A percentile compares a stretch with the other conserved stretches of the same genome.
Conservation (phyloP, 2,329 filamentous ascomycete species). For the Venturia aucupariae region DNA sequence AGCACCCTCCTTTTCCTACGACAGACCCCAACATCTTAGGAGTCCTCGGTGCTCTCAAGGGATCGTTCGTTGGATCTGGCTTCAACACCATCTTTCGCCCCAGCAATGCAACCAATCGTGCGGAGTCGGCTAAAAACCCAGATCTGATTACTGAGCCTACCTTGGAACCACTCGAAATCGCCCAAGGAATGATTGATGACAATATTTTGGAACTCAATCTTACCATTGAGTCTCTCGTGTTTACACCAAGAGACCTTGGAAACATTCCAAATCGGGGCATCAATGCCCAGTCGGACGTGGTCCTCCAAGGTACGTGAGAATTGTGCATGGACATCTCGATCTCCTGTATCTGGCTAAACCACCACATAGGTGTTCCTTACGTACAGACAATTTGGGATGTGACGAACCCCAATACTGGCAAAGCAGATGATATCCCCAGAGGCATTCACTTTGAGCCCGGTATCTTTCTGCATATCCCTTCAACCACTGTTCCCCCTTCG, state of each 20-base stretch:
- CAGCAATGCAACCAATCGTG: neutral
- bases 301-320: neutral
- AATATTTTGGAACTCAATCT: constrained; percentile 33
- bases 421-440: constrained; percentile 22
- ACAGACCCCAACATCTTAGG: constrained; percentile 14
- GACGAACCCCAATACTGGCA: neutral
- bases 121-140: constrained; percentile 18
- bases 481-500: neutral
- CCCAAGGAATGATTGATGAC: neutral
- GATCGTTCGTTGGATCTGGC: constrained; percentile 26
- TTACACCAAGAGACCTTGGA: constrained; percentile 23
- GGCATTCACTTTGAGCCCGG: constrained; percentile 35
- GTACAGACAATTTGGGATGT: constrained; percentile 1
- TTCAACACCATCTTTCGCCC: constrained; percentile 35
- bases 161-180: neutral
- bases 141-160: neutral
- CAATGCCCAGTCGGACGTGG: constrained; percentile 21
- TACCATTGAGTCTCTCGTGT: constrained; percentile 28
- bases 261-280: constrained; percentile 32
- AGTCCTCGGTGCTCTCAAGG: constrained; percentile 22
- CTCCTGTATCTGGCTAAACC: constrained; percentile 20
- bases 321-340: neutral
- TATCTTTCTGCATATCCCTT: constrained; percentile 33
- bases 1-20: neutral
- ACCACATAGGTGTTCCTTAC: constrained; percentile 3